phyloP scores from a whole-genome alignment of 495 filamentous ascomycete genomes.

The Penicillium angulare region DNA sequence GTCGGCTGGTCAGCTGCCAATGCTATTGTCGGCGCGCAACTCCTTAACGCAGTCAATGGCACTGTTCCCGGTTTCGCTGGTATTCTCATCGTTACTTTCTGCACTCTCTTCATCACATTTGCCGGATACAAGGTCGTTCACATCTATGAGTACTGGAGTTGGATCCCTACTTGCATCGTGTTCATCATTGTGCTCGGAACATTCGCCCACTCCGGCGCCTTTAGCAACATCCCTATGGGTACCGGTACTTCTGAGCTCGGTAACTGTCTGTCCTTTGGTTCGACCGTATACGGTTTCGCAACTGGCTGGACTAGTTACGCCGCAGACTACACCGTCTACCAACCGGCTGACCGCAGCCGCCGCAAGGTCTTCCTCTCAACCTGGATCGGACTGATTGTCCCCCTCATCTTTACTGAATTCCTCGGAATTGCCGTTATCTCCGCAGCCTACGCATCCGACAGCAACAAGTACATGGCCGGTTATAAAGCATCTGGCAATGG shows the following conservation, averaged over 20 bases:
- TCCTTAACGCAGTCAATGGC: conserved; percentile 72
- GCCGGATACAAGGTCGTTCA: conserved; percentile 85
- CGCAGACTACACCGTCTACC: conserved; percentile 83
- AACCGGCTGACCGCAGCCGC: conserved; percentile 59
- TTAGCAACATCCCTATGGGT: conserved; percentile 63
- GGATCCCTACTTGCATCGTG: conserved; percentile 74
- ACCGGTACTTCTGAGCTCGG: conserved; percentile 63
- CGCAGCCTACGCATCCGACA: conserved; percentile 51
- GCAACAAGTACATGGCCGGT: conserved; percentile 57
- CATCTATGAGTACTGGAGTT: conserved; percentile 73
- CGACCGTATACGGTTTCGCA: conserved; percentile 73
- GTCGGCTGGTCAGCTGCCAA: conserved; percentile 76
- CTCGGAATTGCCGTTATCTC: conserved; percentile 73
- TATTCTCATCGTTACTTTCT: conserved; percentile 71
- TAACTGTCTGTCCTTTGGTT: conserved; percentile 66
- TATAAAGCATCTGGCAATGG: conserved; percentile 65
- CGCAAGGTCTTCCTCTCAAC: conserved; percentile 66
- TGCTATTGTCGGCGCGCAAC: conserved; percentile 78
- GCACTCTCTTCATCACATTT: conserved; percentile 67
- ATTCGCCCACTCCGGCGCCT: conserved; percentile 74
- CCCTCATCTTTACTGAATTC: conserved; percentile 76
- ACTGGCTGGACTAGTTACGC: conserved; percentile 81
- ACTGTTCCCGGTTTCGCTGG: conserved; percentile 71
- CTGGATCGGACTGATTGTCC: conserved; percentile 66
- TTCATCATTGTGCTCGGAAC: conserved; percentile 73